Conservation (phyloP, 2,329 filamentous ascomycete species). For the Didymella pinodella region DNA sequence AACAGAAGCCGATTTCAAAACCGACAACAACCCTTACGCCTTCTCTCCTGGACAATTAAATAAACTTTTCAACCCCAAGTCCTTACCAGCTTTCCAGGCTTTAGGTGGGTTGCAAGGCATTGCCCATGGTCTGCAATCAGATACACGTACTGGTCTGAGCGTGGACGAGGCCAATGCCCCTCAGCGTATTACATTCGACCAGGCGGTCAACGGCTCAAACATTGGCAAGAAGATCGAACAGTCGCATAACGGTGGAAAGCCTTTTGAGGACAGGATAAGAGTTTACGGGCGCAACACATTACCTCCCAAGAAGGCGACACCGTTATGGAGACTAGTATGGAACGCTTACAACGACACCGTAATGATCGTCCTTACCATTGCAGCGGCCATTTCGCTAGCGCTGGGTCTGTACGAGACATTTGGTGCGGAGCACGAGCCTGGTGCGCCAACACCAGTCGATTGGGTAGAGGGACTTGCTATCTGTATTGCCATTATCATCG, state of each 20-base stretch:
- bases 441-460: conserved; percentile 53
- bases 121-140: conserved; percentile 60
- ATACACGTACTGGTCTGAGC: conserved; percentile 59
- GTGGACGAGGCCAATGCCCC: conserved; percentile 59
- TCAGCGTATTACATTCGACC: conserved; percentile 59
- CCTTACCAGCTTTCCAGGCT: conserved; percentile 58
- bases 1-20: conserved; percentile 37
- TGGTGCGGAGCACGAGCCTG: conserved; percentile 54
- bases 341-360: conserved; percentile 78
- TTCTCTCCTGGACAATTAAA: conserved; percentile 64
- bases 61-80: conserved; percentile 62
- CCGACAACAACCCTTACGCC: conserved; percentile 59
- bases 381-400: conserved; percentile 72
- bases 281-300: conserved; percentile 69
- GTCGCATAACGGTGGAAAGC: conserved; percentile 29
- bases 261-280: conserved; percentile 65
- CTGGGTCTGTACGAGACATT: conserved; percentile 74
- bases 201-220: conserved; percentile 55
- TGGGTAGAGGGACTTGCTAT: conserved; percentile 51
- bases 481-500: conserved; percentile 49
- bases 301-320: conserved; percentile 69
- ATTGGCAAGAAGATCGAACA: conserved; percentile 31
- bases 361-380: conserved; percentile 72
- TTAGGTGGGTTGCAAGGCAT: conserved; percentile 65
- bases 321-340: conserved; percentile 69